Percentiles rank a stretch among this genome's conserved stretches.
Evolutionary conservation across 2,329 filamentous ascomycete species (phyloP).

Genomic region (Didymella exigua): DNA sequence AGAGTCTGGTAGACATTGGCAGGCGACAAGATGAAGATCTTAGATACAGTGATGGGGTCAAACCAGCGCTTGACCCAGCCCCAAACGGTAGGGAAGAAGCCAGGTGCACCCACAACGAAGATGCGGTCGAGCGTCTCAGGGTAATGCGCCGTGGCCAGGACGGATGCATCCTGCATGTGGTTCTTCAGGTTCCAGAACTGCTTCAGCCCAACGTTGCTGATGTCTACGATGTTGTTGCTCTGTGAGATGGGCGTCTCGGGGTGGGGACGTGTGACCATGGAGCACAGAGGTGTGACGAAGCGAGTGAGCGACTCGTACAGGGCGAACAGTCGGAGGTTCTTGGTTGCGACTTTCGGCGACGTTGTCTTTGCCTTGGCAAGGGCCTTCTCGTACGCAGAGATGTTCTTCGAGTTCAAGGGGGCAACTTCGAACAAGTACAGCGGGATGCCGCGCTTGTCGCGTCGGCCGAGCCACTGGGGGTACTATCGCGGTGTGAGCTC

Average conservation of each 20-base stretch:
- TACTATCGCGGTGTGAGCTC: constrained; percentile 62
- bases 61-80: constrained; percentile 97
- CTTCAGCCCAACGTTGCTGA: constrained; percentile 82
- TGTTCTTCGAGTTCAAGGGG: constrained; percentile 80
- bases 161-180: constrained; percentile 92
- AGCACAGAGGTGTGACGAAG: constrained; percentile 85
- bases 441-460: constrained; percentile 88
- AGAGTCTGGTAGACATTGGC: constrained; percentile 78
- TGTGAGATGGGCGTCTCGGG: constrained; percentile 86
- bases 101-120: constrained; percentile 86
- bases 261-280: constrained; percentile 74
- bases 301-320: constrained; percentile 91
- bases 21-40: constrained; percentile 86
- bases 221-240: constrained; percentile 94
- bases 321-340: constrained; percentile 84
- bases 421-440: constrained; percentile 90
- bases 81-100: constrained; percentile 93
- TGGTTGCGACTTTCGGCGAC: constrained; percentile 71
- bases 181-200: constrained; percentile 95
- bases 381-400: constrained; percentile 76
- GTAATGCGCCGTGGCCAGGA: constrained; percentile 89
- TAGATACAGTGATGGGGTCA: constrained; percentile 79
- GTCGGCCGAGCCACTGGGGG: constrained; percentile 91
- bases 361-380: constrained; percentile 60
- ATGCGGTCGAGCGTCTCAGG: constrained; percentile 89